Evolutionary conservation across 2,329 filamentous ascomycete genomes (phyloP).

Genomic region (Thelonectria rubi): DNA sequence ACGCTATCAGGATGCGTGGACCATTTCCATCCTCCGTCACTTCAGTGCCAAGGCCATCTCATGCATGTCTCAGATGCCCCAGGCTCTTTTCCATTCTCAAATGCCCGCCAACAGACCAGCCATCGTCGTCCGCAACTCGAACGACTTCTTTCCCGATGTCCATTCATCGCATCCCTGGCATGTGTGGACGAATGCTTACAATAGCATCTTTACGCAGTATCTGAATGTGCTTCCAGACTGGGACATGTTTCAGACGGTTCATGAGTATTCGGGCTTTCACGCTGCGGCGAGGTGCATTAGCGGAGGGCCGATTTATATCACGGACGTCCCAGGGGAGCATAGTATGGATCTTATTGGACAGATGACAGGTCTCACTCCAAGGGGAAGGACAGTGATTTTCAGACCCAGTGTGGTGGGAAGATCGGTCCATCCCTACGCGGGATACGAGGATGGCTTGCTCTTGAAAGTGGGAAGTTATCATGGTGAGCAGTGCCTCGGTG

Average conservation of each 20-base stretch:
- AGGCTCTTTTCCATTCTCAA: slow-evolving; percentile 86
- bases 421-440: slow-evolving; percentile 76
- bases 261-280: slow-evolving; percentile 81
- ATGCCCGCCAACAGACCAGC: slow-evolving; percentile 78
- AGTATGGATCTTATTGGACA: slow-evolving; percentile 78
- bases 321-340: slow-evolving; percentile 86
- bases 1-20: slow-evolving; percentile 88
- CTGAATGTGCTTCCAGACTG: slow-evolving; percentile 88
- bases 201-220: slow-evolving; percentile 81
- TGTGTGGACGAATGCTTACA: slow-evolving; percentile 93
- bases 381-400: slow-evolving; percentile 81
- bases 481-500: slow-evolving; percentile 55
- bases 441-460: slow-evolving; percentile 76
- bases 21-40: slow-evolving; percentile 76
- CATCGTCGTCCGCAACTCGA: slow-evolving; percentile 84
- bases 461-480: slow-evolving; percentile 84
- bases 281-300: slow-evolving; percentile 89
- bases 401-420: slow-evolving; percentile 80
- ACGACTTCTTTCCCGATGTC: slow-evolving; percentile 89
- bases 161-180: slow-evolving; percentile 91
- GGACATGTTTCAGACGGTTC: slow-evolving; percentile 74
- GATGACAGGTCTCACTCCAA: slow-evolving; percentile 79
- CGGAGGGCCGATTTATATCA: slow-evolving; percentile 94
- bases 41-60: slow-evolving; percentile 83
- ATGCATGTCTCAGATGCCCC: slow-evolving; percentile 93